Percentiles rank a stretch among this genome's conserved stretches.
These are phyloP conservation scores for Fonsecaea monophora DNA, from an alignment of 2,329 filamentous ascomycete genomes.

Conservation along the genomic window DNA sequence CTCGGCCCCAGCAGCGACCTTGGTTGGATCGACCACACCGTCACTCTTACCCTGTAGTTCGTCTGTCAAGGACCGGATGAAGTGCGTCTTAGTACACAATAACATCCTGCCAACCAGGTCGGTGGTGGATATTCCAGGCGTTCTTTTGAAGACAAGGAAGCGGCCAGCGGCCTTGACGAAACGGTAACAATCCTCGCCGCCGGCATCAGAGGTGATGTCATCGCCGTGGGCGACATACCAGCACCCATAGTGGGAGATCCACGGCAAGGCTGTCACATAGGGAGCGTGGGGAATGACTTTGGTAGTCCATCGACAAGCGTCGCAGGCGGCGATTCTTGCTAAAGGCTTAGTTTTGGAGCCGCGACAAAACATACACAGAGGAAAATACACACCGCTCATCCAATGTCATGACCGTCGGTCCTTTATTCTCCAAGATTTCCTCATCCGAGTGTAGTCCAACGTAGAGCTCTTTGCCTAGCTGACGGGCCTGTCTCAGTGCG, in stretches of 20 bases:
- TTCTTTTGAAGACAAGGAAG: conserved; percentile 96
- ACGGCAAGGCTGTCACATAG: conserved; percentile 91
- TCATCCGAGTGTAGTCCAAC: conserved; percentile 96
- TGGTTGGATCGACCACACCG: conserved; percentile 71
- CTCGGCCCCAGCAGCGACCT: conserved; percentile 65
- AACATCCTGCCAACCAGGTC: conserved; percentile 98
- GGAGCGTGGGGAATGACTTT: conserved; percentile 82
- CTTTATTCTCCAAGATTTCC: conserved; percentile 94
- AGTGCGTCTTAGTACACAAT: conserved; percentile 91
- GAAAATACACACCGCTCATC: conserved; percentile 71
- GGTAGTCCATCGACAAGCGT: conserved; percentile 95
- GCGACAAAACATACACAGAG: not conserved
- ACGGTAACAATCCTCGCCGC: conserved; percentile 94
- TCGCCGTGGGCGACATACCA: conserved; percentile 95
- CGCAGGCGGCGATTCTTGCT: conserved; percentile 78
- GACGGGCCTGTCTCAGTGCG: conserved; percentile 93
- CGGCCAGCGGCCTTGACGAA: conserved; percentile 93
- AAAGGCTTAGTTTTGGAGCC: conserved; percentile 14
- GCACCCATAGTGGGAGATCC: conserved; percentile 95
- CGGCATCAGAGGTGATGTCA: conserved; percentile 93
- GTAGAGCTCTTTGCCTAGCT: conserved; percentile 84
- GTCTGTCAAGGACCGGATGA: conserved; percentile 79
- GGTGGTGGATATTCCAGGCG: conserved; percentile 94
- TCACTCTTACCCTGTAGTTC: conserved; percentile 75
- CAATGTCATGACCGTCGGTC: conserved; percentile 94